phyloP scores from a whole-genome alignment of 1,284 basidiomycete species.

The Malassezia nana region DNA sequence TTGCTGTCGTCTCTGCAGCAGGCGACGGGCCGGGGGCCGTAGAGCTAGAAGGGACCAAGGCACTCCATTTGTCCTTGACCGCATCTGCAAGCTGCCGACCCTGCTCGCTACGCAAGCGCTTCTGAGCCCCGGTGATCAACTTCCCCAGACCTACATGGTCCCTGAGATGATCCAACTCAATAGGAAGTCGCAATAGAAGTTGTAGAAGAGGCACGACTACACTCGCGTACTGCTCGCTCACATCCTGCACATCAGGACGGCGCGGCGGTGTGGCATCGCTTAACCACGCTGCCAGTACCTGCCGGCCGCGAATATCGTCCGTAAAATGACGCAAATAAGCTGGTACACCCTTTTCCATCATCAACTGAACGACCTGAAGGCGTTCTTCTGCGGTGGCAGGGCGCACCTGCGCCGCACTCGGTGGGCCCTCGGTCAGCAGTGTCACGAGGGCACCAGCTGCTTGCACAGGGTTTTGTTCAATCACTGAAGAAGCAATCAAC shows the following conservation, averaged over 20 bases:
- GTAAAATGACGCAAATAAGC: slow-evolving; percentile 7
- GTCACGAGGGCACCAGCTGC: slow-evolving; percentile 14
- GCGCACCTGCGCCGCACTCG: neutral
- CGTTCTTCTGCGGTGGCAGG: slow-evolving; percentile 12
- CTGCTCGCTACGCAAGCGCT: slow-evolving; percentile 18
- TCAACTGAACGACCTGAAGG: neutral
- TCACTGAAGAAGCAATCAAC: neutral
- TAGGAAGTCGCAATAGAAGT: slow-evolving; percentile 21
- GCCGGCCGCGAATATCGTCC: slow-evolving; percentile 10
- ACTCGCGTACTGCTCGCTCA: slow-evolving; percentile 24
- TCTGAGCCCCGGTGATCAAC: slow-evolving; percentile 24
- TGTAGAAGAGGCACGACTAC: slow-evolving; percentile 24
- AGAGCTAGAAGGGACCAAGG: slow-evolving; percentile 15
- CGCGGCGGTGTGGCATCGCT: slow-evolving; percentile 18
- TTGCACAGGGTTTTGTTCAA: slow-evolving; percentile 12
- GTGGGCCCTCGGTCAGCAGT: neutral
- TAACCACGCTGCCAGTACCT: slow-evolving; percentile 15
- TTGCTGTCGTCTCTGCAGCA: slow-evolving; percentile 1
- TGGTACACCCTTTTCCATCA: slow-evolving; percentile 6
- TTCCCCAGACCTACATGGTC: slow-evolving; percentile 31
- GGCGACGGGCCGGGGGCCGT: neutral
- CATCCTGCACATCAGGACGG: slow-evolving; percentile 18
- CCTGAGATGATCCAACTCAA: slow-evolving; percentile 24
- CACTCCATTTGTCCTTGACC: slow-evolving; percentile 27
- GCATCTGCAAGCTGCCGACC: slow-evolving; percentile 20